A percentile compares a stretch with the other conserved stretches of the same genome.
Evolutionary conservation across 495 filamentous ascomycete genomes (phyloP).

Genomic region (Penicillium tannophilum): DNA sequence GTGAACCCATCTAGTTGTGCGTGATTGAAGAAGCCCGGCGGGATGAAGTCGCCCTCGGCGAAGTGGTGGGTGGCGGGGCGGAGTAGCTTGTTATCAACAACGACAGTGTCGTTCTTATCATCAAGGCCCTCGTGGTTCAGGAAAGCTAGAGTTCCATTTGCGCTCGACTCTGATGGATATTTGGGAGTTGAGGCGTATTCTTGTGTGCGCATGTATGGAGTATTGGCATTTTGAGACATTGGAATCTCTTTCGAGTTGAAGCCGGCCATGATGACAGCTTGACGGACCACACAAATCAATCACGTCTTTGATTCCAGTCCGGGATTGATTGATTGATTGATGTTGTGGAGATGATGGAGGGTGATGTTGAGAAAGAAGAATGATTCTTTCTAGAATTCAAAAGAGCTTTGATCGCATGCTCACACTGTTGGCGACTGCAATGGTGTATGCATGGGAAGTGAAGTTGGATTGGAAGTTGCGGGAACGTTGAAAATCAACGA

Average conservation of each 20-base stretch:
- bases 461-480: not conserved
- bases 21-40: conserved; percentile 44
- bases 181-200: not conserved
- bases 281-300: not conserved
- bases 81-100: conserved; percentile 23
- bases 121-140: conserved; percentile 9
- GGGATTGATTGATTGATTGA: not conserved
- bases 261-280: conserved; percentile 20
- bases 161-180: not conserved
- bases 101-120: conserved; percentile 17
- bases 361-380: not conserved
- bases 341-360: not conserved
- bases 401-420: not conserved
- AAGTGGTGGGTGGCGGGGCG: conserved; percentile 34
- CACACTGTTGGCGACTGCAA: not conserved
- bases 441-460: not conserved
- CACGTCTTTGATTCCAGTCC: not conserved
- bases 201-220: not conserved
- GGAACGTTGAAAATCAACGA: not conserved
- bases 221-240: conserved; percentile 3
- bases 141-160: conserved; percentile 5
- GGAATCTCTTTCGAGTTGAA: not conserved
- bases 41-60: conserved; percentile 48
- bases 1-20: conserved; percentile 27
- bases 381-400: not conserved